Evolutionary conservation across 768 basidiomycete species (phyloP).

Genomic region (Astraeus odoratus): DNA sequence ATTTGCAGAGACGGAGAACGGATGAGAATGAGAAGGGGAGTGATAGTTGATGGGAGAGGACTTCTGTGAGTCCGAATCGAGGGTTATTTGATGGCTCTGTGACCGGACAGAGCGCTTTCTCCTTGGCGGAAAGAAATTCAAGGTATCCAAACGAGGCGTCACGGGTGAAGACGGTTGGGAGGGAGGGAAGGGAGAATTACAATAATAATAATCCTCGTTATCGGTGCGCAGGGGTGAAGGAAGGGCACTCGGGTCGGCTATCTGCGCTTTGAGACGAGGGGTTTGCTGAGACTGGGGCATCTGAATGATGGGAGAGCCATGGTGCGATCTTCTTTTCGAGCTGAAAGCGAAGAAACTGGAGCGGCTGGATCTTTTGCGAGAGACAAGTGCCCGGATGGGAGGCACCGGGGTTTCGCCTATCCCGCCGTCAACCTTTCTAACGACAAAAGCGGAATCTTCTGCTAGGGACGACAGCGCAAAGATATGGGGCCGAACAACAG

Average conservation of each 20-base stretch:
- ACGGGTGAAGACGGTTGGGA: slow-evolving; percentile 8
- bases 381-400: slow-evolving; percentile 12
- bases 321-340: slow-evolving; percentile 15
- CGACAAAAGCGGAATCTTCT: slow-evolving; percentile 36
- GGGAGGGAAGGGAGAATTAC: slow-evolving; percentile 35
- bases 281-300: slow-evolving; percentile 9
- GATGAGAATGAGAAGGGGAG: slow-evolving; percentile 32
- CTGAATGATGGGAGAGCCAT: slow-evolving; percentile 15
- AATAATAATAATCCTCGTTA: slow-evolving; percentile 45
- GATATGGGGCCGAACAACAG: slow-evolving; percentile 10
- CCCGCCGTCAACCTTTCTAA: slow-evolving; percentile 45
- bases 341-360: slow-evolving; percentile 25
- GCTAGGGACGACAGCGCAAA: slow-evolving; percentile 12
- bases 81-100: slow-evolving; percentile 8
- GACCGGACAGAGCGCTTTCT: slow-evolving; percentile 13
- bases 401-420: slow-evolving; percentile 58
- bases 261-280: slow-evolving; percentile 6
- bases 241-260: slow-evolving; percentile 8
- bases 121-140: slow-evolving; percentile 10
- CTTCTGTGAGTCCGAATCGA: slow-evolving; percentile 13
- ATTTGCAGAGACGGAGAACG: slow-evolving; percentile 21
- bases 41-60: slow-evolving; percentile 10
- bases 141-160: slow-evolving; percentile 11
- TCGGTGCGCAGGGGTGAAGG: slow-evolving; percentile 21
- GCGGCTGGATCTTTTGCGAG: slow-evolving; percentile 39